A percentile compares a stretch with the other conserved stretches of the same genome.
phyloP scores from a whole-genome alignment of 2,329 filamentous ascomycete genomes.

The Pestalotiopsis sp. region DNA sequence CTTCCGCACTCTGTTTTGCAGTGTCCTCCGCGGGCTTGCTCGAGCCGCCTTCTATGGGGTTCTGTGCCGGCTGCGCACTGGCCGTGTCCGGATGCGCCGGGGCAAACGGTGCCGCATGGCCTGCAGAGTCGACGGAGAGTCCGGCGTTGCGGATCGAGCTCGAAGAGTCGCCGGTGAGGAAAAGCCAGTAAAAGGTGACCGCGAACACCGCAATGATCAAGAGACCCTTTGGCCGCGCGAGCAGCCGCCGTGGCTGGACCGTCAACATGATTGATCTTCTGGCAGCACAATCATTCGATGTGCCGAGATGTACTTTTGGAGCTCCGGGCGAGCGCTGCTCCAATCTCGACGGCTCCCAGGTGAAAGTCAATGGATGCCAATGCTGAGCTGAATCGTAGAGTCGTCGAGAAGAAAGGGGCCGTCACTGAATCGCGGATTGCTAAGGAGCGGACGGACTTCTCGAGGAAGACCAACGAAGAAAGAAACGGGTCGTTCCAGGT shows the following conservation, averaged over 20 bases:
- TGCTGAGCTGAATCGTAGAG: neutral
- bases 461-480: neutral
- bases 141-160: constrained; percentile 21
- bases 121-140: constrained; percentile 9
- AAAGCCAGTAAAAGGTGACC: constrained; percentile 43
- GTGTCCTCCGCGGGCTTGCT: constrained; percentile 1
- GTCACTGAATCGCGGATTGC: neutral
- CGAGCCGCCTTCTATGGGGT: neutral
- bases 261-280: constrained; percentile 26
- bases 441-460: neutral
- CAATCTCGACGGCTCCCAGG: neutral
- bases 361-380: neutral
- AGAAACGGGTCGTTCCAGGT: neutral
- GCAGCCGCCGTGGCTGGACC: constrained; percentile 31
- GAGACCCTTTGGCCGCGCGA: constrained; percentile 42
- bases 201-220: constrained; percentile 40
- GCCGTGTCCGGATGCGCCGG: neutral
- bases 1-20: neutral
- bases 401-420: neutral
- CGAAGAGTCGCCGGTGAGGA: constrained; percentile 23
- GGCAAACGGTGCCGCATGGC: neutral
- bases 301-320: neutral
- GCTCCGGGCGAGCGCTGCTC: neutral
- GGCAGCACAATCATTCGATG: neutral
- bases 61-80: neutral